Base-by-base conservation (phyloP, 768 basidiomycete genomes). In the Calvatia gigantea region DNA sequence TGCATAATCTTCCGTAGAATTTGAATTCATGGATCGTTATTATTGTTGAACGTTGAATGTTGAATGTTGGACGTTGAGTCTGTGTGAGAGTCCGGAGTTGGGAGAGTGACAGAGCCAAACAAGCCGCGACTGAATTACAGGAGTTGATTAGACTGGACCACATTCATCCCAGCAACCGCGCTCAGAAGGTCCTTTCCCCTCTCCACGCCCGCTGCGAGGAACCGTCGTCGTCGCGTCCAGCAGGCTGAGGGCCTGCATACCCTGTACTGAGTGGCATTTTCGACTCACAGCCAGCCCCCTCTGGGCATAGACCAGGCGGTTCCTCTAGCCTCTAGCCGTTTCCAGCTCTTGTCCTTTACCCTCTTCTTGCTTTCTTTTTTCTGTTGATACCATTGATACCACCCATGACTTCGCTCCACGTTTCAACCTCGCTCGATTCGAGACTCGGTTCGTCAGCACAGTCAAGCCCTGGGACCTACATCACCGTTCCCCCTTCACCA, bases 401-500 rank as follows among this genome's bases (percentile, higher is more conserved):
- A 45, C 9, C 21, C 27, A 56, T 49, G 46, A 29, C 38, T 48
- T 49, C 54, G 17, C 61, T 73, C 59, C 67, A 65, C 57, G 59
- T 67, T 31, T 68, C 71, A 27, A 66, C 69, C 15, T 74, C 73
- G 53, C 65, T 61, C 57, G 65, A 63, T 56, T 74, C 73, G 25
- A 58, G 65, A 35, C 55, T 64, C 49, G 70, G 65, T 56, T 69
- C 69, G 42, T 60, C 67, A 17, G 70, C 75, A 31, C 67, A 70
- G 54, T 64, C 67, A 51, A 69, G 70, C 58, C 63, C 70, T 51
- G 21, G 35, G 21, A 48, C 29, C 41, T 53, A 64, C 64, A 53
- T 66, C 65, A 59, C 54, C 14, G 63, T 72, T 23, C 69, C 73
- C 7, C 71, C 74, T 37, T 74, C 76, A 38, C 69, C 74, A 12